Percentiles rank a stretch among this genome's conserved stretches.
Conservation (phyloP, 2,329 filamentous ascomycete species). For the Fusarium neocosmosporiellum region DNA sequence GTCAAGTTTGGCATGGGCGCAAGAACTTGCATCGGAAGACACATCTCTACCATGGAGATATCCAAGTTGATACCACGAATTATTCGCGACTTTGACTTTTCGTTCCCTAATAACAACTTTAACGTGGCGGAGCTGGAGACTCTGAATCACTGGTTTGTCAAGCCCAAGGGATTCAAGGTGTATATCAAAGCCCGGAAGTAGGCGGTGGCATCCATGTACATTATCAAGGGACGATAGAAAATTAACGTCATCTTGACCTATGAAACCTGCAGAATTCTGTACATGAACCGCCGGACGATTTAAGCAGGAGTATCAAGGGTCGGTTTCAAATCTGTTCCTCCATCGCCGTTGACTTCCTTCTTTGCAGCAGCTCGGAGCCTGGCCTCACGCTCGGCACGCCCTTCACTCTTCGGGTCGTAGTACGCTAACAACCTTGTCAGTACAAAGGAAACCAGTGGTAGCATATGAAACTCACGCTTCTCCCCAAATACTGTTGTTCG, state of each 20-base stretch:
- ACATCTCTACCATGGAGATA: not conserved
- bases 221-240: not conserved
- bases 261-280: not conserved
- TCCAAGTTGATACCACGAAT: not conserved
- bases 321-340: not conserved
- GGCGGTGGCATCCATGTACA: not conserved
- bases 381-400: constrained; percentile 14
- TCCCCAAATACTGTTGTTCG: constrained; percentile 23
- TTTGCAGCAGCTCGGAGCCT: not conserved
- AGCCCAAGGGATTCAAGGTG: constrained; percentile 8
- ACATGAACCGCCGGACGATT: no score
- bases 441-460: not conserved
- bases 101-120: not conserved
- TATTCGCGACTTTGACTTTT: not conserved
- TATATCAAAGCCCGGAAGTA: not conserved
- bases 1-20: not conserved
- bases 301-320: not conserved
- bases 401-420: constrained; percentile 22
- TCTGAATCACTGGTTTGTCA: not conserved
- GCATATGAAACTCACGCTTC: constrained; percentile 5
- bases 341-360: not conserved
- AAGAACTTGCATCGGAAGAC: not conserved
- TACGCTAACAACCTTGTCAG: not conserved
- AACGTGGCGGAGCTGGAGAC: not conserved
- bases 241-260: no score